Percentiles rank a stretch among this genome's conserved stretches.
phyloP scores from a whole-genome alignment of 306 rosid genomes.

The Trifolium repens region DNA sequence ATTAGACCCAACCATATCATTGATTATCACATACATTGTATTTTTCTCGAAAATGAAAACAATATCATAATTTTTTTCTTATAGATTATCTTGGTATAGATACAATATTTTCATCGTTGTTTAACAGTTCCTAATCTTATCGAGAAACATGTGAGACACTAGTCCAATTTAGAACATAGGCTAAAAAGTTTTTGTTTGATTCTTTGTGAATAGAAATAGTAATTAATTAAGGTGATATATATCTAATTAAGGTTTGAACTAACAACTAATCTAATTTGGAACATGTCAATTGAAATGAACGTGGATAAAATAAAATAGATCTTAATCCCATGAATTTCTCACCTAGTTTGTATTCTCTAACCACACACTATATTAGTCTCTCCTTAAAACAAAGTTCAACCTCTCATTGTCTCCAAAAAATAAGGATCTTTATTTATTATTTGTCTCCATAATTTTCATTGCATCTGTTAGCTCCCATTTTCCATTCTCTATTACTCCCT shows the following conservation, averaged over 20 bases:
- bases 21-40: too few relatives aligned
- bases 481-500: conserved; percentile 48
- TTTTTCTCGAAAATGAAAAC: too few relatives aligned
- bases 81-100: too few relatives aligned
- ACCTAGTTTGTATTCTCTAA: conserved; percentile 46
- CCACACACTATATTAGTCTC: conserved; percentile 48
- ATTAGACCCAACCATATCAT: too few relatives aligned
- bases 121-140: too few relatives aligned
- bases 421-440: conserved; percentile 64
- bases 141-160: too few relatives aligned
- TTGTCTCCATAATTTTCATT: conserved; percentile 43
- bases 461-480: conserved; percentile 45
- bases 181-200: too few relatives aligned
- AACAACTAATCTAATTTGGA: conserved; percentile 14
- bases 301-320: conserved; percentile 30
- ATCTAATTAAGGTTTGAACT: conserved; percentile 35
- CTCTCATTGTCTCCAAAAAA: conserved; percentile 60
- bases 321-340: conserved; percentile 29
- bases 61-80: too few relatives aligned
- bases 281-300: conserved; percentile 30
- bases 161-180: too few relatives aligned
- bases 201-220: not conserved
- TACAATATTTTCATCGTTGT: too few relatives aligned
- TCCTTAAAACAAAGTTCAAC: conserved; percentile 47
- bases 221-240: not conserved